These are phyloP conservation scores for Silene noctiflora DNA, from an alignment of 179 eudicot species.

Conservation along the genomic window DNA sequence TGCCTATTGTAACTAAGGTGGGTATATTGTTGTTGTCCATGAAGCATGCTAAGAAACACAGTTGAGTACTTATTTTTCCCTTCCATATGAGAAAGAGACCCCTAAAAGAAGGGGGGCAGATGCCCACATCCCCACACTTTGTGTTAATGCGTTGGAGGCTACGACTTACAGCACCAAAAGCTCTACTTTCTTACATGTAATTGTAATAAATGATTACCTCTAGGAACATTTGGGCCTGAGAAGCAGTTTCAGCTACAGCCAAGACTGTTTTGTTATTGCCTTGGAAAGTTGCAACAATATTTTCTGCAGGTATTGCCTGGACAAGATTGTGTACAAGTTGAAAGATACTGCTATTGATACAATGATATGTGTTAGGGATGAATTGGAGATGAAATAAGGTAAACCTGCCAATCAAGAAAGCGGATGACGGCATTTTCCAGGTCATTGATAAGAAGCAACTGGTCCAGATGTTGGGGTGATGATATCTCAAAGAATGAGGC, in stretches of 20 bases:
- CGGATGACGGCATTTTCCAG: constrained; percentile 55
- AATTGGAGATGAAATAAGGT: neutral
- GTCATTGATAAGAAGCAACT: constrained; percentile 44
- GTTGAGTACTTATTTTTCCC: too few relatives aligned
- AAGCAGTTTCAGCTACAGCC: constrained; percentile 60
- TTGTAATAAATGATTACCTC: constrained; percentile 48
- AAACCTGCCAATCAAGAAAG: constrained; percentile 91
- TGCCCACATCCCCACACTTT: too few relatives aligned
- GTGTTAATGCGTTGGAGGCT: too few relatives aligned
- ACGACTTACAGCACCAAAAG: neutral
- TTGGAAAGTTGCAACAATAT: constrained; percentile 82
- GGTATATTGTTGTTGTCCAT: too few relatives aligned
- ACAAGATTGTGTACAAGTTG: neutral
- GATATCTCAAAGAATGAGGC: constrained; percentile 67
- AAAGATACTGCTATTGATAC: neutral
- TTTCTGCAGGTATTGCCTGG: constrained; percentile 92
- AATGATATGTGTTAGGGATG: neutral
- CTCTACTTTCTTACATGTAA: neutral
- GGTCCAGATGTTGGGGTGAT: constrained; percentile 63
- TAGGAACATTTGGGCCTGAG: constrained; percentile 72
- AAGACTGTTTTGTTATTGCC: constrained; percentile 57
- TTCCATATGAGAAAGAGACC: too few relatives aligned
- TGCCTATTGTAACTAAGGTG: too few relatives aligned
- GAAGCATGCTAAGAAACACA: too few relatives aligned
- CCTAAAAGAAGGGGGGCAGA: too few relatives aligned